Evolutionary conservation across 208 protist genomes (phyloP), one percentile per base, ranked within the genome.

Genomic region (Naegleria lovaniensis): DNA sequence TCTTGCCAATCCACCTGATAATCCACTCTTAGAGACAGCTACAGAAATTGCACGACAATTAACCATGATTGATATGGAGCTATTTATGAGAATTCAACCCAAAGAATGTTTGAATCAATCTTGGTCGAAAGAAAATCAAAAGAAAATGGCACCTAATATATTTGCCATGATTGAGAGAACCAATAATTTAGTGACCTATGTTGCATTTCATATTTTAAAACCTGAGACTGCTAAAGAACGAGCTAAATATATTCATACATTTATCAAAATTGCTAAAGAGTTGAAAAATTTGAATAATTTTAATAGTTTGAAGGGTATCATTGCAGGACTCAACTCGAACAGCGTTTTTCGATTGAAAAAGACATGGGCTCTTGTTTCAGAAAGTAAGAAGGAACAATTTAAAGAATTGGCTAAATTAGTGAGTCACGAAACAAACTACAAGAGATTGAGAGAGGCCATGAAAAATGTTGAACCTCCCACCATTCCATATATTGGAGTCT

Each of bases 401-500:
- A 29, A 89, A 67, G 29, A 39, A 40, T 40, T 38, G 5, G 15
- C 13, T 5, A 29, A 33, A 19, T 9, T 41, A 4, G 51, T 89
- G 29, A 38, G 48, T 41, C 7, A 5, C 40, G 29, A 38, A 40
- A 13, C 13, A 0, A 40, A 22, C 4, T 67, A 22, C 25, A 52
- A 67, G 33, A 5, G 6, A 36, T 40, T 51, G 6, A 39, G 85
- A 33, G 51, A 58, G 7, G 5, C 22, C 29, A 41, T 89, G 15
- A 11, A n/a, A 40, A 11, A 39, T 41, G 19, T 13, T 25, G 85
- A 58, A 43, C 48, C 48, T 19, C 85, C 85, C 11, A 55, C 4
- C 39, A 5, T 95, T n/a, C 94, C 94, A 11, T 95, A 94, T 88
- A 25, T 95, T 0, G 95, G 95, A 40, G 90, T 95, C 5, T 94